A percentile compares a stretch with the other conserved stretches of the same genome.
Evolutionary conservation across 768 basidiomycete genomes (phyloP).

Genomic region (Mycena polygramma): DNA sequence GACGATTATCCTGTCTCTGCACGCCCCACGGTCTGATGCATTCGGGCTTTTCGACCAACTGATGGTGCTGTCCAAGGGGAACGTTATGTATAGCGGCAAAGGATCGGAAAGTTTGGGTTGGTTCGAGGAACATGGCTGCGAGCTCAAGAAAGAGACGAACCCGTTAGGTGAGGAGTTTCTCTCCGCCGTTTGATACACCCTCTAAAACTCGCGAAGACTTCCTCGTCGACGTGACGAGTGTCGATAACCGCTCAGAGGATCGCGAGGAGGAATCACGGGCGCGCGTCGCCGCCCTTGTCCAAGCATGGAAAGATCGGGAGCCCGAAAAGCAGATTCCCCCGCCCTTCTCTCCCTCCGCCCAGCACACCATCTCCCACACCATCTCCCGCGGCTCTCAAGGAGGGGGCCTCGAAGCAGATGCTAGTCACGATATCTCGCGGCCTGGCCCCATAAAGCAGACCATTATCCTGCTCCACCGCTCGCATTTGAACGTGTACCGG

Average conservation of each 20-base stretch:
- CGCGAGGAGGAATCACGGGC: slow-evolving; percentile 49
- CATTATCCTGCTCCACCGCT: slow-evolving; percentile 35
- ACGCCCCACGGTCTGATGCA: slow-evolving; percentile 62
- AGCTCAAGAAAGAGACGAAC: slow-evolving; percentile 52
- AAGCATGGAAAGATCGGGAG: slow-evolving; percentile 48
- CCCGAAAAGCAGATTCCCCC: slow-evolving; percentile 14
- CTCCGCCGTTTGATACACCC: background rate
- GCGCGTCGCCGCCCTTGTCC: slow-evolving; percentile 49
- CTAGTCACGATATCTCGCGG: slow-evolving; percentile 23
- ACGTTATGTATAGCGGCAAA: slow-evolving; percentile 56
- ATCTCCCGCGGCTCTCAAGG: slow-evolving; percentile 35
- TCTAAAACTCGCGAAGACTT: slow-evolving; percentile 57
- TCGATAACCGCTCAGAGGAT: slow-evolving; percentile 56
- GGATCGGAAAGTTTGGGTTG: slow-evolving; percentile 48
- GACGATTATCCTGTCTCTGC: slow-evolving; percentile 60
- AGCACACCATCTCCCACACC: slow-evolving; percentile 33
- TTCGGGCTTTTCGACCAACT: slow-evolving; percentile 61
- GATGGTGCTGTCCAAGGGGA: slow-evolving; percentile 57
- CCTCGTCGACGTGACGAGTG: slow-evolving; percentile 40
- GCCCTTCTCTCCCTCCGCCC: slow-evolving; percentile 20
- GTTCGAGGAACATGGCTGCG: slow-evolving; percentile 51
- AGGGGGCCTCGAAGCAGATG: slow-evolving; percentile 7
- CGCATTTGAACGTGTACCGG: slow-evolving; percentile 40
- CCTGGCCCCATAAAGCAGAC: slow-evolving; percentile 38
- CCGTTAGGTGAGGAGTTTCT: slow-evolving; percentile 47